Base-by-base conservation (phyloP, 2,329 filamentous ascomycete species). In the Ophiocordyceps unilateralis region DNA sequence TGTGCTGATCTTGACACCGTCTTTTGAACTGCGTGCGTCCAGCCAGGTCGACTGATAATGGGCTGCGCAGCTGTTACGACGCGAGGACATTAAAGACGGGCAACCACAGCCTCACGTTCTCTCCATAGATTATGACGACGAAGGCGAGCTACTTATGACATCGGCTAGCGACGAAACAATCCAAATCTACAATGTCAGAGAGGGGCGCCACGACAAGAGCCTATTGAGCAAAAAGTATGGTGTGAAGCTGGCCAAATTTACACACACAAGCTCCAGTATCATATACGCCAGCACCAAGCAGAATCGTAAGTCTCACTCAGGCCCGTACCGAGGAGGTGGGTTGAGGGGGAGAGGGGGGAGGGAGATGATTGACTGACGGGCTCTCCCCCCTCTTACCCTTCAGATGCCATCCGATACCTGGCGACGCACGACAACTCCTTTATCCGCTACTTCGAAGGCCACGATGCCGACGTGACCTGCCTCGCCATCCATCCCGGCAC, bases 201-300 rank as follows among this genome's bases (percentile, higher is more conserved):
- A 94, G 50, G 91, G 91, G 5, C 83, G 83, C 47, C 81, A 87
- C 52, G 83, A 86, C 40, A 96, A 96, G 65, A 81, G 81, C 46
- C 72, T 95, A 40, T 78, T 93, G 42, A 93, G 84, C 64, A 93
- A 96, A 58, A 98, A 98, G 59, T 98, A 98, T 55, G 91, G 91
- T 46, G 87, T 86, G 17, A 91, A 94, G 58, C 73, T 95, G 44
- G 91, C 91, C 32, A 83, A 85, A 52, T 98, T 96, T 61, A 94
- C 89, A 1, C 91, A 96, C 58, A 83, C 89, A 47, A 80, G 80
- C 50, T 85, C 85, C 20, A 88, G 85, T 58, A 86, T 98, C 56
- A 79, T 98, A 46, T 95, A 96, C 56, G 88, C 91, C 42, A 93
- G 85, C 58, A 98, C 91, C 12, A 95, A 94, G 58, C 78, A 93